A percentile compares a stretch with the other conserved stretches of the same genome.
These are phyloP conservation scores for Candida succiphila DNA, from an alignment of 805 yeast genomes.

Conservation along the genomic window DNA sequence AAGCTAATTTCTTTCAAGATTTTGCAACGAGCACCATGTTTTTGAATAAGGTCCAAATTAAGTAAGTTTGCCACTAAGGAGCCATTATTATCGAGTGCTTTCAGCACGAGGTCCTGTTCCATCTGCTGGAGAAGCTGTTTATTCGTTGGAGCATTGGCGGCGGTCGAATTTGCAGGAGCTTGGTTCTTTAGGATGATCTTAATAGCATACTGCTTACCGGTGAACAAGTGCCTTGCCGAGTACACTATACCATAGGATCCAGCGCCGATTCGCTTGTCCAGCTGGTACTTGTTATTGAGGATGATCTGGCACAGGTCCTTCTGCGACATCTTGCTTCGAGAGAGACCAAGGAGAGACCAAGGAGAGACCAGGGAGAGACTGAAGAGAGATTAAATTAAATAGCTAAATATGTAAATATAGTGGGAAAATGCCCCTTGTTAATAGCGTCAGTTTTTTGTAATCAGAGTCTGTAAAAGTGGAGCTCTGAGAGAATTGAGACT, in stretches of 20 bases:
- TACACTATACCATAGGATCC: conserved; percentile 85
- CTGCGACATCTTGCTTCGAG: no score
- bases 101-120: conserved; percentile 16
- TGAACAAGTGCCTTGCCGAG: conserved; percentile 45
- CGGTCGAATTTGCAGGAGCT: conserved; percentile 18
- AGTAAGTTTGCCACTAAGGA: conserved; percentile 20
- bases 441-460: no score
- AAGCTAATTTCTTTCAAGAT: conserved; percentile 59
- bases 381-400: no score
- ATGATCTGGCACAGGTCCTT: conserved; percentile 19
- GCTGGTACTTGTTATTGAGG: conserved; percentile 26
- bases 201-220: conserved; percentile 52
- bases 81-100: conserved; percentile 16
- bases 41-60: conserved; percentile 24
- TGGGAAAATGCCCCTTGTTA: no score
- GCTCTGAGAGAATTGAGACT: no score
- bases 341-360: no score
- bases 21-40: conserved; percentile 23
- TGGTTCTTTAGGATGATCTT: conserved; percentile 53
- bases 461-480: no score
- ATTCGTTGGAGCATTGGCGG: conserved; percentile 10
- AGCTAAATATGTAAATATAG: no score
- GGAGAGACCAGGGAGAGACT: no score
- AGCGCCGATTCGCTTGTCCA: conserved; percentile 54
- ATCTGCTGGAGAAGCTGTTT: conserved; percentile 20